Evolutionary conservation across 2,329 filamentous ascomycete genomes (phyloP), one percentile per base, ranked within the genome.

Genomic region (Aspergillus sp.): DNA sequence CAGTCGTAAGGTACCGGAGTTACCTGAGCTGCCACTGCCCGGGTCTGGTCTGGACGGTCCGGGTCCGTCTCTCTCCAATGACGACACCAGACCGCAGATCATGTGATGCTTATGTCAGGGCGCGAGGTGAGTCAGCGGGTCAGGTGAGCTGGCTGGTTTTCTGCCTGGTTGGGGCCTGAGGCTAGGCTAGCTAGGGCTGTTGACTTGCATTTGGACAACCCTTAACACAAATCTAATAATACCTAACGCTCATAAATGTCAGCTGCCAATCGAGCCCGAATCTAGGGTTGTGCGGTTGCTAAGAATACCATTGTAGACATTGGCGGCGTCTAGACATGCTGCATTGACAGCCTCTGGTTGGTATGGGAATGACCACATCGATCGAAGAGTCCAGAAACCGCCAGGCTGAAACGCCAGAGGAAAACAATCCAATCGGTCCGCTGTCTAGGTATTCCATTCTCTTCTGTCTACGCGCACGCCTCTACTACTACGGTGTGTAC

Each of bases 31-130:
- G 36, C 36, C 36, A 39, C 14, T 39, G 36, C 2, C 36, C 36
- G 36, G 32, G 32, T 4, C 36, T 18, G 47, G 42, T 50, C 26
- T 39, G 29, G 18, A 39, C 16, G 9, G 14, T 54, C 54, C 31
- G 16, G 12, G 14, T 18, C 49, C 20, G 18, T 32, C 11, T n/a
- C 39, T n/a, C 42, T 46, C 42, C 32, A 56, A 62, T 62, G 60
- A 62, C 60, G 60, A 62, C 60, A 62, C 54, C 18, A 52, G 39
- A 1, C 39, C 2, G n/a, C 2, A 6, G 22, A 52, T 62, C 60
- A 62, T 59, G 60, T 62, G 60, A 62, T 52, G 45, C 22, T 45
- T 49, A 36, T 29, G 24, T 29, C 31, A 22, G 29, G n/a, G 11
- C 1, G 9, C 24, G 1, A 7, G 22, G 29, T 62, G 54, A 59